Evolutionary conservation across 192 early-diverging fungal species (phyloP).

Genomic region (Linnemannia elongata): DNA sequence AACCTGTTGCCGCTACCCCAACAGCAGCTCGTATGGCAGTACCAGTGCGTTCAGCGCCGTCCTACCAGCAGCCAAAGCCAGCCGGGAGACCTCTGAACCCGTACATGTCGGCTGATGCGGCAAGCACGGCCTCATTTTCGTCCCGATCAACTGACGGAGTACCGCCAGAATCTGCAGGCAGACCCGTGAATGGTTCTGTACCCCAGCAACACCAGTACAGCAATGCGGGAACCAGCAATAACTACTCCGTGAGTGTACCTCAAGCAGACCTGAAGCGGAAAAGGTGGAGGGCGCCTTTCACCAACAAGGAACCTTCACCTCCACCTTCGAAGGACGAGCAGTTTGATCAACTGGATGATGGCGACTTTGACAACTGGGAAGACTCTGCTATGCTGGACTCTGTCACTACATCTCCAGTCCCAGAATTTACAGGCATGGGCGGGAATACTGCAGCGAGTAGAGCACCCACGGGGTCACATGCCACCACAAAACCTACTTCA

Average conservation of each 20-base stretch:
- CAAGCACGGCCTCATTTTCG: not conserved
- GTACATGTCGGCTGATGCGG: not conserved
- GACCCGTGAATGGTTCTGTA: not conserved
- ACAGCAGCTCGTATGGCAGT: not conserved
- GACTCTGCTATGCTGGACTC: not conserved
- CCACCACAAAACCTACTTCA: not conserved
- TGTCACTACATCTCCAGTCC: not conserved
- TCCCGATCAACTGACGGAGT: not conserved
- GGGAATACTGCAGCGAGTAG: not conserved
- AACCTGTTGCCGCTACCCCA: not conserved
- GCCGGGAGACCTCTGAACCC: not conserved
- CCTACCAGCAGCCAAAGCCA: not conserved
- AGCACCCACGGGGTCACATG: not conserved
- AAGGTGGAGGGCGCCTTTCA: conserved; percentile 43
- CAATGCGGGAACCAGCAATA: not conserved
- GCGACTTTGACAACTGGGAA: conserved; percentile 11
- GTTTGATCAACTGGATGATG: not conserved
- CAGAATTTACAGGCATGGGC: not conserved
- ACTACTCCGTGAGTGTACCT: not conserved
- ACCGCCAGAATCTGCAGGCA: not conserved
- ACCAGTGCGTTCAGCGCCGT: not conserved
- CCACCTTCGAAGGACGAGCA: not conserved
- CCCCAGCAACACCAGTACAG: not conserved
- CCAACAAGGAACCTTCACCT: not conserved
- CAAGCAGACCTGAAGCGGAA: conserved; percentile 18